Evolutionary conservation across 176 grass and related monocot genomes (phyloP).

Genomic region (Ampelocalamus luodianensis): DNA sequence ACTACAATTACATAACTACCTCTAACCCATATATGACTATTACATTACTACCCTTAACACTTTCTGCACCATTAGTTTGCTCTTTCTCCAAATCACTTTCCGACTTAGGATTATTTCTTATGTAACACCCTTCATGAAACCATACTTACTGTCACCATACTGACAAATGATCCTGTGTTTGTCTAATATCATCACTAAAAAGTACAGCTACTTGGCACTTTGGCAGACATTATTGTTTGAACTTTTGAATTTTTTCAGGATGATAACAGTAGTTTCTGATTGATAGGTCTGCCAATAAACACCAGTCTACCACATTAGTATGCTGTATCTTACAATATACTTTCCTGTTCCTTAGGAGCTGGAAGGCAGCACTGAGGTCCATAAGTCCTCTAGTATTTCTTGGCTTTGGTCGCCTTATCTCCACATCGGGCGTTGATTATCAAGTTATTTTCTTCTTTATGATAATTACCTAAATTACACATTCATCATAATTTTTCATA

Average conservation of each 20-base stretch:
- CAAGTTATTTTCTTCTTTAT: constrained; percentile 60
- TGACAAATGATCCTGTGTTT: too few relatives aligned
- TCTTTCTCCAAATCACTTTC: constrained; percentile 16
- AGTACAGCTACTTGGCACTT: background rate
- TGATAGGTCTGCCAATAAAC: constrained; percentile 7
- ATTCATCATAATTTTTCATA: constrained; percentile 30
- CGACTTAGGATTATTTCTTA: background rate
- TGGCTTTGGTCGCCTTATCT: constrained; percentile 89
- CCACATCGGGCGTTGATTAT: constrained; percentile 87
- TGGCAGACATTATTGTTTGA: constrained; percentile 12
- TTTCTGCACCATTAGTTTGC: background rate
- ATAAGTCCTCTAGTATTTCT: constrained; percentile 83
- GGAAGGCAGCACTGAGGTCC: constrained; percentile 60
- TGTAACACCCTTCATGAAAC: background rate
- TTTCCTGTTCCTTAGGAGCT: constrained; percentile 62
- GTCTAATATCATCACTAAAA: too few relatives aligned
- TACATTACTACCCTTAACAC: too few relatives aligned
- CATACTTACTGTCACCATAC: too few relatives aligned
- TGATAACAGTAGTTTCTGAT: constrained; percentile 15
- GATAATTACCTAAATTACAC: constrained; percentile 31
- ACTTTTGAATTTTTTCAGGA: constrained; percentile 5
- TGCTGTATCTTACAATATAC: constrained; percentile 37
- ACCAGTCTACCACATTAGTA: background rate
- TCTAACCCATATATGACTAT: too few relatives aligned
- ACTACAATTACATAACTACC: too few relatives aligned